Base-by-base conservation (phyloP, 2,329 filamentous ascomycete species). In the Phaeophleospora eucalypticola region DNA sequence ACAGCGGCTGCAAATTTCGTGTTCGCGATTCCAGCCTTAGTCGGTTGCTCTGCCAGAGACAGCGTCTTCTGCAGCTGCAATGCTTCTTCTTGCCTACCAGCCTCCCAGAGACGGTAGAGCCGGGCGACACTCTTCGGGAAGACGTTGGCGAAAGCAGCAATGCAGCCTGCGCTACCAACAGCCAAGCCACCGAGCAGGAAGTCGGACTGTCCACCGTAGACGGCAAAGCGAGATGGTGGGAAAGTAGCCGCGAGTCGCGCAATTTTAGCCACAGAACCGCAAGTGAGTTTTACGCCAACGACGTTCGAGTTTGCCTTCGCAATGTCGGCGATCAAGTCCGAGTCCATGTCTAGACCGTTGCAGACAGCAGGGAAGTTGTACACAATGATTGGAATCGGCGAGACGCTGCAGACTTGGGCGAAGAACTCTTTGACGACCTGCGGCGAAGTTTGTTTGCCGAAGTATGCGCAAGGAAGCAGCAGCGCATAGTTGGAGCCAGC, bases 331-430 rank as follows among this genome's bases (percentile, higher is more conserved):
- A 86, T 80, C 9, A 84, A 74, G 12, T 86, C 69, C 0, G n/a
- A n/a, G 60, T 81, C 79, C 36, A 87, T 71, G 57, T 87, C 84
- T 8, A 87, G 70, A 3, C 84, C 84, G 10, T 81, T 77, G 17
- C 77, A 81, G 3, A 84, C 82, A 4, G 74, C 81, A 1, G 84
- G 84, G 70, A 83, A 87, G 67, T 87, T 87, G 72, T 87, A 87
- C 48, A 88, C 81, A 34, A 87, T 66, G 18, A 87, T 43, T 4
- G 53, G 53, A 8, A 56, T 33, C 12, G 45, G 40, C 32, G 40
- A 80, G 1, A 73, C 74, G 40, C 75, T 71, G 2, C 83, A 84
- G 3, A 85, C 65, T 29, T 71, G 64, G 45, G 66, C 59, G 55
- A 68, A 74, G 51, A 73, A 75, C 4, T 55, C 60, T 50, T 64